Conservation (phyloP, 805 yeast genomes). For the Nakazawaea wickerhamii region DNA sequence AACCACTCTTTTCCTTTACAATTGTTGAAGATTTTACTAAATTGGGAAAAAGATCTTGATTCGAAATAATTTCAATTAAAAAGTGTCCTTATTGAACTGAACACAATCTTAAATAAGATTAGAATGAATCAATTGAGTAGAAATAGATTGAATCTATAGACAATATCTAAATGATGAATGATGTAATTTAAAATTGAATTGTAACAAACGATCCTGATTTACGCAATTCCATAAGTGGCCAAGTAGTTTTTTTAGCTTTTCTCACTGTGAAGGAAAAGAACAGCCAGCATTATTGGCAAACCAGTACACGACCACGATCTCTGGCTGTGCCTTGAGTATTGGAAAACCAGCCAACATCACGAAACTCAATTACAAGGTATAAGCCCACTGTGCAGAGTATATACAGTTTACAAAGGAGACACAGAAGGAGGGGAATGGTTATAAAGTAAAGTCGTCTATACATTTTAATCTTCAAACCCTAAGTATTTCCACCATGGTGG, state of each 20-base stretch:
- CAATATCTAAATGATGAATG: background rate
- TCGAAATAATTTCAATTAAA: background rate
- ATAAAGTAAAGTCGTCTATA: background rate
- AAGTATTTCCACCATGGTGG: constrained; percentile 13
- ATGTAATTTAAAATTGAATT: background rate
- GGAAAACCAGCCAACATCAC: background rate
- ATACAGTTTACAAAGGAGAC: background rate
- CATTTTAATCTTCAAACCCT: constrained; percentile 9
- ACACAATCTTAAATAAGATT: too few relatives aligned
- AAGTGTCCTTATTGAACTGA: too few relatives aligned
- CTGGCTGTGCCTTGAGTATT: too few relatives aligned
- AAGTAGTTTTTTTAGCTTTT: constrained; percentile 1
- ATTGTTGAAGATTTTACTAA: background rate
- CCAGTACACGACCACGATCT: background rate
- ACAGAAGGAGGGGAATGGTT: background rate
- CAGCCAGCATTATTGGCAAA: background rate
- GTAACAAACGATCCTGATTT: background rate
- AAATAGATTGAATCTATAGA: background rate
- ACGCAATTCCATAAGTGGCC: constrained; percentile 5
- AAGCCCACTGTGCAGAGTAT: too few relatives aligned
- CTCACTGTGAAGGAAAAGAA: background rate
- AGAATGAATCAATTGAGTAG: background rate
- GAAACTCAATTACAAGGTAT: too few relatives aligned
- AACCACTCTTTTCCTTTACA: background rate
- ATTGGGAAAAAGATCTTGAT: background rate